phyloP scores from a whole-genome alignment of 2,329 filamentous ascomycete species.

The Monascus ruber region DNA sequence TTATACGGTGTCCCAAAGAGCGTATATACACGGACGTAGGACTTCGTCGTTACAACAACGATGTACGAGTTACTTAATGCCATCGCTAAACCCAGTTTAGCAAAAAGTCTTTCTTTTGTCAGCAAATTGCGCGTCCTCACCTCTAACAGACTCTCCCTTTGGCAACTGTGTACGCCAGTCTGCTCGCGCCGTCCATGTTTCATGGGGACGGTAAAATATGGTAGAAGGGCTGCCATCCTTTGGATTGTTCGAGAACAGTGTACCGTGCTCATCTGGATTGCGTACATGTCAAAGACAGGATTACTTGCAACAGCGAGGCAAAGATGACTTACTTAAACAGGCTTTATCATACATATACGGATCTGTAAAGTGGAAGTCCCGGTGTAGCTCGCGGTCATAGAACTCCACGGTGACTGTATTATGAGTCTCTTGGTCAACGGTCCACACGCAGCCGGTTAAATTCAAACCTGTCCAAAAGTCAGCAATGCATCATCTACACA shows the following conservation, averaged over 20 bases:
- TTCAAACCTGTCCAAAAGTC: constrained; percentile 49
- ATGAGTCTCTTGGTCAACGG: constrained; percentile 84
- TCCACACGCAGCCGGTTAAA: constrained; percentile 90
- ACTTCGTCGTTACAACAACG: constrained; percentile 72
- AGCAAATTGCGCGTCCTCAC: constrained; percentile 14
- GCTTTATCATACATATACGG: constrained; percentile 94
- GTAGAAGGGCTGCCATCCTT: constrained; percentile 57
- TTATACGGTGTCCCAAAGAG: constrained; percentile 82
- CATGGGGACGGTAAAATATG: constrained; percentile 93
- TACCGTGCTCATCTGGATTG: constrained; percentile 56
- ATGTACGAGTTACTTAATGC: constrained; percentile 85
- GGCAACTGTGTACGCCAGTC: constrained; percentile 91
- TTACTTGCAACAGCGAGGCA: neutral
- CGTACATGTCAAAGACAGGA: constrained; percentile 10
- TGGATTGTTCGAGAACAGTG: constrained; percentile 73
- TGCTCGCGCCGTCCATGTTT: constrained; percentile 82
- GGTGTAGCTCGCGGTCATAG: constrained; percentile 83
- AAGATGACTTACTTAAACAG: constrained; percentile 53
- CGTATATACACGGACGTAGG: constrained; percentile 87
- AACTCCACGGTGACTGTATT: constrained; percentile 96
- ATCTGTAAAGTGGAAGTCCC: constrained; percentile 96
- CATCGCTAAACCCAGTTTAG: constrained; percentile 46
- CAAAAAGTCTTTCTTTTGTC: neutral
- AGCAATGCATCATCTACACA: constrained; percentile 8
- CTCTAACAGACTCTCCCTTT: constrained; percentile 66